phyloP scores from a whole-genome alignment of 257 asterid genomes.

The Solanum okadae region DNA sequence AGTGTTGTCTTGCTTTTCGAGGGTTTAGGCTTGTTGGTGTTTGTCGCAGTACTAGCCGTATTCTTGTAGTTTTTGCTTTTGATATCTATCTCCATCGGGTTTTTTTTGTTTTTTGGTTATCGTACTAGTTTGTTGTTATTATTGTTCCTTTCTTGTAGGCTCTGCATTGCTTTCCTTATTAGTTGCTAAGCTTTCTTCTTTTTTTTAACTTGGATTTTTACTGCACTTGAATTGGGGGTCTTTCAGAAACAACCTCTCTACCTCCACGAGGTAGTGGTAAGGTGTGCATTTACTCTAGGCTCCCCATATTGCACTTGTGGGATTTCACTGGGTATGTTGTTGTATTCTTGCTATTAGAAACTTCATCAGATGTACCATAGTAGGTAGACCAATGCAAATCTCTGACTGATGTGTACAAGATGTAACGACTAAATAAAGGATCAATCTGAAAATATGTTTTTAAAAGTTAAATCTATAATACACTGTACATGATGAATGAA shows the following conservation, averaged over 20 bases:
- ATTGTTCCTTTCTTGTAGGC: background rate
- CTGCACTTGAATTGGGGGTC: background rate
- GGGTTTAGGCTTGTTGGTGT: background rate
- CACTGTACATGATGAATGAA: background rate
- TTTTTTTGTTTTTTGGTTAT: background rate
- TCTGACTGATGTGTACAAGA: background rate
- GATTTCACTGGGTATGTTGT: background rate
- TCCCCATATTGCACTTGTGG: background rate
- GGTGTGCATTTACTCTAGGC: background rate
- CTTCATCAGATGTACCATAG: background rate
- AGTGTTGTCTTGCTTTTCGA: background rate
- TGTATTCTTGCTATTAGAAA: background rate
- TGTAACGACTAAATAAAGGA: background rate
- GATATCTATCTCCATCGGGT: rapidly evolving
- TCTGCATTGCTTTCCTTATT: background rate
- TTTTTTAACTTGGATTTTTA: background rate
- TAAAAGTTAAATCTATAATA: background rate
- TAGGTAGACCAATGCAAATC: background rate
- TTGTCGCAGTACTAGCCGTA: background rate
- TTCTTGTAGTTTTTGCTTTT: background rate
- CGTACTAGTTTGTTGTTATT: too few relatives aligned
- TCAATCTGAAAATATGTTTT: background rate
- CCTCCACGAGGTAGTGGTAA: background rate
- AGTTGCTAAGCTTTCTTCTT: background rate
- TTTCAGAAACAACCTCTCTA: background rate